These are phyloP conservation scores for Pichia manshurica DNA, from an alignment of 805 yeast species.

Conservation along the genomic window DNA sequence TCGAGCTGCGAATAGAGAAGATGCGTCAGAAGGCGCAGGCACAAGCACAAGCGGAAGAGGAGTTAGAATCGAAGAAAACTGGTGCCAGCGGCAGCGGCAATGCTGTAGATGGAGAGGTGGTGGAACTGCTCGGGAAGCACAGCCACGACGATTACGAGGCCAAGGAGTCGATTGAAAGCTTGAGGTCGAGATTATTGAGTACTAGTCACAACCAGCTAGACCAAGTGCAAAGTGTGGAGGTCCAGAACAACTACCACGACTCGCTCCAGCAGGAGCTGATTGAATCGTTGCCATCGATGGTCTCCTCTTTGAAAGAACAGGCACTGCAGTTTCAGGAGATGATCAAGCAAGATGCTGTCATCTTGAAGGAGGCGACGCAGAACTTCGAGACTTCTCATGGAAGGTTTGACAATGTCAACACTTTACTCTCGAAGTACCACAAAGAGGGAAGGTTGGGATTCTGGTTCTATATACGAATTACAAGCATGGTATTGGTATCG, in stretches of 20 bases:
- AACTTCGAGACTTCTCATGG: conserved; percentile 30
- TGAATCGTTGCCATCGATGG: conserved; percentile 30
- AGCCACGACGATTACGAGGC: not conserved
- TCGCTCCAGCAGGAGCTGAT: conserved; percentile 29
- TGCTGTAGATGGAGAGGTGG: not conserved
- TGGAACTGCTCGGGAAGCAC: too few species aligned
- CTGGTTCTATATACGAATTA: conserved; percentile 30
- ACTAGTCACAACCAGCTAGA: conserved; percentile 25
- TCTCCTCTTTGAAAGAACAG: conserved; percentile 25
- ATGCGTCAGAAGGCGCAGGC: conserved; percentile 1
- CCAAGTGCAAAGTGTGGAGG: conserved; percentile 19
- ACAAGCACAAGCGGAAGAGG: too few species aligned
- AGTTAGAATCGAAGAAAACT: not conserved
- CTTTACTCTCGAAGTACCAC: conserved; percentile 26
- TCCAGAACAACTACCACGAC: conserved; percentile 29
- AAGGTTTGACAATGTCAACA: conserved; percentile 25
- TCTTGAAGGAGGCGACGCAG: conserved; percentile 30
- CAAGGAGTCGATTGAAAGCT: conserved; percentile 25
- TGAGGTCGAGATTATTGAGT: conserved; percentile 27
- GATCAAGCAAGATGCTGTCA: conserved; percentile 28
- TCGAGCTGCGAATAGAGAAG: conserved; percentile 14
- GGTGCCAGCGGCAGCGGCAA: not conserved
- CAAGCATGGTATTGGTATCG: conserved; percentile 19
- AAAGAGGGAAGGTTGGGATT: conserved; percentile 29
- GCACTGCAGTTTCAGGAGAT: conserved; percentile 31